A percentile compares a stretch with the other conserved stretches of the same genome.
These are phyloP conservation scores for Odontarrhena argentea DNA, from an alignment of 345 rosid genomes.

Conservation along the genomic window DNA sequence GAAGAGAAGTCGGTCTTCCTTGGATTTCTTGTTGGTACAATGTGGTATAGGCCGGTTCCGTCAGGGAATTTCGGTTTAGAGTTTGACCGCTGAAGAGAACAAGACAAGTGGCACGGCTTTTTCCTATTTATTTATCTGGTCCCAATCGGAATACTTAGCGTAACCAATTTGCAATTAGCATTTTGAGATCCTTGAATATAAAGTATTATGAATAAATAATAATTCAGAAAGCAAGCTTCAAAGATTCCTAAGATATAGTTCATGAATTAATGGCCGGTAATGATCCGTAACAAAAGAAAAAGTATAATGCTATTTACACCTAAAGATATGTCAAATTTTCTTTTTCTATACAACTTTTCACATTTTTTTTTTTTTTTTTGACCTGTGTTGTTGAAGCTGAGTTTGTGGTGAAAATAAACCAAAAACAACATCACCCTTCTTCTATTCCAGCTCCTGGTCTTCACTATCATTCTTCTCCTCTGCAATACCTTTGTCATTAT, in stretches of 20 bases:
- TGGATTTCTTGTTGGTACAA: too few species aligned
- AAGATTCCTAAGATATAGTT: conserved; percentile 10
- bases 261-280: conserved; percentile 16
- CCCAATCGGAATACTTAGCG: too few species aligned
- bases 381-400: conserved; percentile 9
- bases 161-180: too few species aligned
- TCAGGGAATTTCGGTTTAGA: too few species aligned
- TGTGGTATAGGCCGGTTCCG: too few species aligned
- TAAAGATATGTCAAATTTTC: conserved; percentile 20
- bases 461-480: conserved; percentile 57
- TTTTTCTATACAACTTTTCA: conserved; percentile 32
- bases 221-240: too few species aligned
- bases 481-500: conserved; percentile 51
- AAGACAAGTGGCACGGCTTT: too few species aligned
- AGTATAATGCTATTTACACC: conserved; percentile 30
- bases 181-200: too few species aligned
- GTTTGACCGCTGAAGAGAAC: too few species aligned
- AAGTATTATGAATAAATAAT: too few species aligned
- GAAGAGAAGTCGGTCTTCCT: too few species aligned
- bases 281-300: conserved; percentile 3
- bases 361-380: neutral
- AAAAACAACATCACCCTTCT: conserved; percentile 43
- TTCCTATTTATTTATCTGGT: too few species aligned
- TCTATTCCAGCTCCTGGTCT: conserved; percentile 62
- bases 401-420: conserved; percentile 29